Evolutionary conservation across 2,329 filamentous ascomycete species (phyloP).

Genomic region (Fusarium camptoceras): DNA sequence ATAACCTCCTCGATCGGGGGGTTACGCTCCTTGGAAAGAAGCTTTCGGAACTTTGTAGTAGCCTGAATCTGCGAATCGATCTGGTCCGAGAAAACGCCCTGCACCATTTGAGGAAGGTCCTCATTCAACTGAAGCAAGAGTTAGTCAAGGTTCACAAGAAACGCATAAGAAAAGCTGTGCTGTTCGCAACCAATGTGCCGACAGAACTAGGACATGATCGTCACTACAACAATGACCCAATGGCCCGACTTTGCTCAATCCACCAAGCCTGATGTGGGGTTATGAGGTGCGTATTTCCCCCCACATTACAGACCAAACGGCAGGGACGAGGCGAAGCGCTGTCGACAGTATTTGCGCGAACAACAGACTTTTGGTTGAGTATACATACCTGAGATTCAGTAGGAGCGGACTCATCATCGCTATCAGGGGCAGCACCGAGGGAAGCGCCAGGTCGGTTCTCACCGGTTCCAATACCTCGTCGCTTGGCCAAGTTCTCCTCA

Average conservation of each 20-base stretch:
- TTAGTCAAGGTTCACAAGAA: conserved; percentile 34
- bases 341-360: conserved; percentile 20
- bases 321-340: conserved; percentile 35
- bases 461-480: conserved; percentile 89
- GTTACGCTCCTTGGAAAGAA: conserved; percentile 98
- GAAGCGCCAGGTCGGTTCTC: conserved; percentile 84
- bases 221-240: conserved; percentile 2
- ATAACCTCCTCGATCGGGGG: conserved; percentile 99
- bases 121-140: conserved; percentile 79
- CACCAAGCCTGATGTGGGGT: conserved; percentile 49
- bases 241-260: conserved; percentile 28
- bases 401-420: conserved; percentile 94
- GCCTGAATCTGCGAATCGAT: conserved; percentile 98
- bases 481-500: conserved; percentile 98
- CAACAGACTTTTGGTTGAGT: conserved; percentile 12
- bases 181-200: neutral
- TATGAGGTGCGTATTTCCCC: conserved; percentile 47
- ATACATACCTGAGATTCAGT: conserved; percentile 90
- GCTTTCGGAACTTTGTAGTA: conserved; percentile 98
- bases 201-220: conserved; percentile 21
- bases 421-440: conserved; percentile 90
- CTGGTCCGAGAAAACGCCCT: conserved; percentile 97
- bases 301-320: conserved; percentile 48
- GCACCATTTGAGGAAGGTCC: conserved; percentile 97
- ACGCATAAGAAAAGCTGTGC: conserved; percentile 2